Evolutionary conservation across 306 rosid species (phyloP).

Genomic region (Gillenia trifoliata): DNA sequence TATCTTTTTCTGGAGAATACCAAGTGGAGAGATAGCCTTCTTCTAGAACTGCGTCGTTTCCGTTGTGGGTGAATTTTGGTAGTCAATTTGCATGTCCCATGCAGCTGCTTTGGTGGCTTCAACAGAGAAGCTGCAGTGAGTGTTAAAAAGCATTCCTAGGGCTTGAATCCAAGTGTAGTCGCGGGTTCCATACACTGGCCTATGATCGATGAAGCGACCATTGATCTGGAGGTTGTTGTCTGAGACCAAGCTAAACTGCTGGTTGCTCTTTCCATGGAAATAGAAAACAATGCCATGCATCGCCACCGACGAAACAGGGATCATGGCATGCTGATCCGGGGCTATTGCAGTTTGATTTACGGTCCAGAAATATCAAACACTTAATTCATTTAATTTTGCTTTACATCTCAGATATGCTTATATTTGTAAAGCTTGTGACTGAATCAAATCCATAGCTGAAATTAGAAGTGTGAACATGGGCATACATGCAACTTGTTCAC

Average conservation of each 20-base stretch:
- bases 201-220: constrained; percentile 37
- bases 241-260: constrained; percentile 35
- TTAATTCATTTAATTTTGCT: background rate
- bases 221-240: constrained; percentile 41
- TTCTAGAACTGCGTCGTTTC: background rate
- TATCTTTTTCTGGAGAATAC: constrained; percentile 19
- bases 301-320: constrained; percentile 49
- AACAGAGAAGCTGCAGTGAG: constrained; percentile 29
- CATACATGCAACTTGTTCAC: background rate
- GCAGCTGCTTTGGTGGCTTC: constrained; percentile 27
- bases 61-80: constrained; percentile 32
- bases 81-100: constrained; percentile 31
- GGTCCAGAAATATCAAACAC: constrained; percentile 5
- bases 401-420: background rate
- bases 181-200: constrained; percentile 21
- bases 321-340: constrained; percentile 50
- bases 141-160: constrained; percentile 26
- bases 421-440: background rate
- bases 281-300: constrained; percentile 47
- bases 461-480: constrained; percentile 17
- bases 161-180: constrained; percentile 49
- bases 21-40: constrained; percentile 29
- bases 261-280: constrained; percentile 42
- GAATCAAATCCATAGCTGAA: background rate
- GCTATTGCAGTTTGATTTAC: constrained; percentile 46